Evolutionary conservation across 1,284 basidiomycete genomes (phyloP), one percentile per base, ranked within the genome.

Genomic region (Rhodotorula mucilaginosa): DNA sequence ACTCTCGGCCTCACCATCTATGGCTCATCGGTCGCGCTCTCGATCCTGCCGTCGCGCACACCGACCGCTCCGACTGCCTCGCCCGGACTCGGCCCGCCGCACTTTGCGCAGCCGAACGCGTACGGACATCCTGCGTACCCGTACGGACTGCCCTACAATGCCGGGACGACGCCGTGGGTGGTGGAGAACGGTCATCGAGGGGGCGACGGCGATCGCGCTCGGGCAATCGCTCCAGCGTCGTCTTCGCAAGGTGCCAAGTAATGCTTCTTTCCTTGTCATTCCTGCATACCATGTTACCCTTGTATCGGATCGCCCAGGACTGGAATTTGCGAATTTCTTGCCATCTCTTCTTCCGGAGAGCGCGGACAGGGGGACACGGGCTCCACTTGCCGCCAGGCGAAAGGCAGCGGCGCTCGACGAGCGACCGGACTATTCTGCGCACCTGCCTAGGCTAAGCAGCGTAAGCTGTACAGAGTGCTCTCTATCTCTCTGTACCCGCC

Each of bases 1-100:
- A 72, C 66, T 1, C 65, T 76, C 29, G 69, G 64, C 31, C 58
- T 76, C 8, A 70, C 68, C 23, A 74, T 76, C 60, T 76, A 76
- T 54, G 74, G 73, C 34, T 76, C 74, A 0, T 72, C 74, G 31
- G 62, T 70, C 12, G 73, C 73, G 4, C 67, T 76, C 18, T 58
- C 70, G 3, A 18, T 72, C 5, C 70, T 76, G n/a, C 64, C 74
- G n/a, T 60, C 73, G 2, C 71, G 71, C 15, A 39, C 52, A 5
- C 19, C 56, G 2, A 21, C 68, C 19, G 19, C 62, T 16, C 39
- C 47, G 8, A 18, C 70, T 5, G 46, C 51, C 18, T 52, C 61
- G 13, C 5, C 56, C 19, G 49, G 49, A 51, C 8, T 7, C 48
- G 8, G 34, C 39, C 56, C 58, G 4, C 60, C 64, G 13, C 64